Percentiles rank a stretch among this genome's conserved stretches.
phyloP scores from a whole-genome alignment of 768 basidiomycete species.

The Pleurotus cornucopiae region DNA sequence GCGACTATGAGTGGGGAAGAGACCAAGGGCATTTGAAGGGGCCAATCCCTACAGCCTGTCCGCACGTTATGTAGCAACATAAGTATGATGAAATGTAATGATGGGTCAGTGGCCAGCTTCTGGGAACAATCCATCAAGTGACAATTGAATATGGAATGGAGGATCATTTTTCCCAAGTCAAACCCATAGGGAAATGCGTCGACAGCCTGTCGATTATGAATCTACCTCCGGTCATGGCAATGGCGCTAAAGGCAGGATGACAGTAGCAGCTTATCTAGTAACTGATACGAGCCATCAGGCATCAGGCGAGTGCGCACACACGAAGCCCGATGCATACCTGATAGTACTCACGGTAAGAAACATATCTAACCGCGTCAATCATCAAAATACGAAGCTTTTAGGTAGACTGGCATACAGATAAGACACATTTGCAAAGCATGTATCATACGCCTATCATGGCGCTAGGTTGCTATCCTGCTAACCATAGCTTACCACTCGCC shows the following conservation, averaged over 20 bases:
- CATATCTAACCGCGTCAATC: neutral
- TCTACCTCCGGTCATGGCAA: too few relatives aligned
- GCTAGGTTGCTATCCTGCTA: neutral
- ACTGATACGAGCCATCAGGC: too few relatives aligned
- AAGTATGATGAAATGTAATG: neutral
- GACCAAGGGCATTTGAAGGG: too few relatives aligned
- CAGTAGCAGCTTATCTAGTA: too few relatives aligned
- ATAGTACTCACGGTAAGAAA: neutral
- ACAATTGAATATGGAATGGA: neutral
- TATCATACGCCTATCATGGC: neutral
- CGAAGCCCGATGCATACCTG: neutral
- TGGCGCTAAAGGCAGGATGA: too few relatives aligned
- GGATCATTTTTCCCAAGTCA: neutral
- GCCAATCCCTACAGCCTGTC: too few relatives aligned
- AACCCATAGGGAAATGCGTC: neutral
- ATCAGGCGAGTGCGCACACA: too few relatives aligned
- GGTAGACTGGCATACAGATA: neutral
- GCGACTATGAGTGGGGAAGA: neutral
- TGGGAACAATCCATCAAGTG: neutral
- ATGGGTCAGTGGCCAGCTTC: neutral
- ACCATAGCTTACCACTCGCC: constrained; percentile 65
- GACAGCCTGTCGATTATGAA: neutral
- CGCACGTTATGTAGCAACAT: too few relatives aligned
- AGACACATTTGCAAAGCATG: neutral
- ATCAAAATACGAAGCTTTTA: neutral